These are phyloP conservation scores for Lactarius hatsudake DNA, from an alignment of 768 basidiomycete species.

Conservation along the genomic window DNA sequence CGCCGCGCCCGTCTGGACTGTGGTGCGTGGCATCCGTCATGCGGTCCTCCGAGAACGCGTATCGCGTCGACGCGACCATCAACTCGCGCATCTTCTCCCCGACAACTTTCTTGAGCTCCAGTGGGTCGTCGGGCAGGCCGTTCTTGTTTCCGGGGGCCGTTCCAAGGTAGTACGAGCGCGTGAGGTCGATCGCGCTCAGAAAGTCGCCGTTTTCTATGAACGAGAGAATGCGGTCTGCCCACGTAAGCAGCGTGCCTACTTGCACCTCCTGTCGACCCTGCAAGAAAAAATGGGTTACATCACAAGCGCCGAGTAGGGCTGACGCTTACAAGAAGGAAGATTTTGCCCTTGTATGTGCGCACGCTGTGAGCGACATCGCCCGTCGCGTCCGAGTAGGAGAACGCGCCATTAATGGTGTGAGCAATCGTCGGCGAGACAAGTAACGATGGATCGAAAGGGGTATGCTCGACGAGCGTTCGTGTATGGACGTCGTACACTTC, in stretches of 20 bases:
- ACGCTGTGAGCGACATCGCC: slow-evolving; percentile 67
- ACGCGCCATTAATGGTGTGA: slow-evolving; percentile 45
- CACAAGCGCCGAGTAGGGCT: slow-evolving; percentile 3
- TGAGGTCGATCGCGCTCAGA: slow-evolving; percentile 82
- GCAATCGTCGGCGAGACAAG: slow-evolving; percentile 54
- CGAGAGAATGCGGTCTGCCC: slow-evolving; percentile 89
- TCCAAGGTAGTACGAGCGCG: slow-evolving; percentile 76
- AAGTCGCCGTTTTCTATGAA: slow-evolving; percentile 87
- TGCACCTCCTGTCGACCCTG: slow-evolving; percentile 65
- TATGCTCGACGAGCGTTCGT: slow-evolving; percentile 58
- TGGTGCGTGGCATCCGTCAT: slow-evolving; percentile 86
- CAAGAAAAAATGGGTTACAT: slow-evolving; percentile 12
- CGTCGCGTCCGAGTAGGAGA: slow-evolving; percentile 49
- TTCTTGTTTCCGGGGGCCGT: slow-evolving; percentile 84
- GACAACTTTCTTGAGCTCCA: slow-evolving; percentile 59
- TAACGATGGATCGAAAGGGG: slow-evolving; percentile 53
- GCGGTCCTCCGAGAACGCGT: slow-evolving; percentile 93
- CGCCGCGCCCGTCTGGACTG: slow-evolving; percentile 81
- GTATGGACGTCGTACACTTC: slow-evolving; percentile 67
- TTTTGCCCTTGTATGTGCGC: slow-evolving; percentile 81
- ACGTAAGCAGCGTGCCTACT: slow-evolving; percentile 85
- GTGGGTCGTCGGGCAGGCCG: slow-evolving; percentile 68
- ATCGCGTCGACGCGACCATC: slow-evolving; percentile 82
- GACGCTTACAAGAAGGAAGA: slow-evolving; percentile 78
- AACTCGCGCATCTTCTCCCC: slow-evolving; percentile 76